These are phyloP conservation scores for Lipomyces kockii DNA, from an alignment of 805 yeast genomes.

Conservation along the genomic window DNA sequence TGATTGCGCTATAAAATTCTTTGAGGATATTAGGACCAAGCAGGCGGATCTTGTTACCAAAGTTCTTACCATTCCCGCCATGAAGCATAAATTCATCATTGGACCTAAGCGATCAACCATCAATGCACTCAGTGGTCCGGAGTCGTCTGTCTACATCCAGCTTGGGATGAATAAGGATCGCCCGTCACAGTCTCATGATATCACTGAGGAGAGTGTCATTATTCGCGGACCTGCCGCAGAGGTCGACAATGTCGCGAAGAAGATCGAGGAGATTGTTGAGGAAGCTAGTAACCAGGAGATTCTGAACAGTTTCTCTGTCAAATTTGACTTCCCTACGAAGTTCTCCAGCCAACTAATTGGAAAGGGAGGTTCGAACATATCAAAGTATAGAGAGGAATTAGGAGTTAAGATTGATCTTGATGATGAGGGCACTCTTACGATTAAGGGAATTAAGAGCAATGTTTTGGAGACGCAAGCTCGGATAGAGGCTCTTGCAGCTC, in stretches of 20 bases:
- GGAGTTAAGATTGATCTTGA: conserved; percentile 78
- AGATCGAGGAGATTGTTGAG: conserved; percentile 58
- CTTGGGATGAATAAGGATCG: conserved; percentile 44
- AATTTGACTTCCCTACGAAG: conserved; percentile 64
- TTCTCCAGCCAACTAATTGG: conserved; percentile 86
- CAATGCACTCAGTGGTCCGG: conserved; percentile 49
- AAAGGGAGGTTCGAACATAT: conserved; percentile 77
- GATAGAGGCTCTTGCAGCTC: conserved; percentile 63
- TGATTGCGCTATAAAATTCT: conserved; percentile 56
- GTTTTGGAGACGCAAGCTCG: conserved; percentile 71
- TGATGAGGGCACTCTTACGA: conserved; percentile 58
- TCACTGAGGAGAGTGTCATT: conserved; percentile 57
- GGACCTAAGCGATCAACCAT: conserved; percentile 69
- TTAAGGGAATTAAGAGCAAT: conserved; percentile 79
- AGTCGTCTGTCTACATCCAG: conserved; percentile 46
- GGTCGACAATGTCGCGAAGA: conserved; percentile 59
- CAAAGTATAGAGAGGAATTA: conserved; percentile 68
- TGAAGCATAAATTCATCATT: conserved; percentile 61
- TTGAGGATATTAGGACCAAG: conserved; percentile 62
- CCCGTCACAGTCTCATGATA: conserved; percentile 42
- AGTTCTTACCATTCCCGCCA: conserved; percentile 56
- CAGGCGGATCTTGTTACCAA: conserved; percentile 52
- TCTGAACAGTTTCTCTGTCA: conserved; percentile 52
- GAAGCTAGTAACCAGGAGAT: conserved; percentile 60
- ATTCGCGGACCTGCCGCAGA: conserved; percentile 73